Evolutionary conservation across 768 basidiomycete species (phyloP).

Genomic region (Russula vinacea): DNA sequence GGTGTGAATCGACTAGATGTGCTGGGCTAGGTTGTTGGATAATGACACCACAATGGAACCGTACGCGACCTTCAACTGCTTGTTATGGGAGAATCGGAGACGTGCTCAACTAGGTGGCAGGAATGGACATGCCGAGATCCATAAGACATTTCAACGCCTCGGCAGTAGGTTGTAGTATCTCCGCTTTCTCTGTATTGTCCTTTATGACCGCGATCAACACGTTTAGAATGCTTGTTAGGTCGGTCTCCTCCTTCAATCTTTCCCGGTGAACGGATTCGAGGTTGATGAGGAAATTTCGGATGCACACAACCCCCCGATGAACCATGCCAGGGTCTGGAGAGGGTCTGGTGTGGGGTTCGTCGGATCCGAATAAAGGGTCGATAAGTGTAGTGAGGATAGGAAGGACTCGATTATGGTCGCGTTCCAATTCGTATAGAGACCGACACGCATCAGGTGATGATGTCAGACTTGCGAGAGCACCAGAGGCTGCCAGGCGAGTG

Average conservation of each 20-base stretch:
- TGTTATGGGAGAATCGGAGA: background rate
- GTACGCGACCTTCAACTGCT: background rate
- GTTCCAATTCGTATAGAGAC: slow-evolving; percentile 60
- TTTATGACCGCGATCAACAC: slow-evolving; percentile 53
- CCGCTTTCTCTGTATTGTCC: slow-evolving; percentile 40
- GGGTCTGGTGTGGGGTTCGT: slow-evolving; percentile 38
- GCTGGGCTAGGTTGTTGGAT: background rate
- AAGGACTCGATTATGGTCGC: slow-evolving; percentile 61
- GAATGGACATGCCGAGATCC: slow-evolving; percentile 29
- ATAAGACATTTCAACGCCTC: slow-evolving; percentile 49
- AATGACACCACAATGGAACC: background rate
- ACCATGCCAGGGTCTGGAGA: slow-evolving; percentile 57
- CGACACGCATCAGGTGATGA: slow-evolving; percentile 57
- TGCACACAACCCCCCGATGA: slow-evolving; percentile 76
- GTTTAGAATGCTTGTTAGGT: slow-evolving; percentile 50
- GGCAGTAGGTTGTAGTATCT: slow-evolving; percentile 47
- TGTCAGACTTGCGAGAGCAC: slow-evolving; percentile 81
- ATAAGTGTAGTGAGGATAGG: slow-evolving; percentile 64
- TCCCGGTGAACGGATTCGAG: slow-evolving; percentile 41
- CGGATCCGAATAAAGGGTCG: slow-evolving; percentile 50
- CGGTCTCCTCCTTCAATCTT: slow-evolving; percentile 50
- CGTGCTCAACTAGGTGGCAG: slow-evolving; percentile 5
- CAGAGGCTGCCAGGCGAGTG: slow-evolving; percentile 87
- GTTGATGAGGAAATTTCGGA: slow-evolving; percentile 58
- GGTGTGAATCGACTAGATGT: background rate